Evolutionary conservation across 352 stramenopile genomes (phyloP).

Genomic region (Phytophthora colocasiae): DNA sequence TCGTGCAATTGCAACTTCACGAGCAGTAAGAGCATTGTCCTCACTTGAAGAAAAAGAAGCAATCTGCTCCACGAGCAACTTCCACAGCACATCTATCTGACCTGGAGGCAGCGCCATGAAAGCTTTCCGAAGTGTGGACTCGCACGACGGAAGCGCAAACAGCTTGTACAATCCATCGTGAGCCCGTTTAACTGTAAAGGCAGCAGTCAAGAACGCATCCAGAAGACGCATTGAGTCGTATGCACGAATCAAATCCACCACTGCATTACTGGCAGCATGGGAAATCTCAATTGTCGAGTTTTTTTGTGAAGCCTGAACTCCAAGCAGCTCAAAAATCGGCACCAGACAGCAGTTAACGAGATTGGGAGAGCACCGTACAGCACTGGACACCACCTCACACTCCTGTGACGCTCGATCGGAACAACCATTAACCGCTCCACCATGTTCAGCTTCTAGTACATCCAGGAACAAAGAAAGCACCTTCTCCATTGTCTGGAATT

Average conservation of each 20-base stretch:
- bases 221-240: slow-evolving; percentile 89
- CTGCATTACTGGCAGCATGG: slow-evolving; percentile 40
- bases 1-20: slow-evolving; percentile 59
- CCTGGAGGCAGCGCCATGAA: slow-evolving; percentile 78
- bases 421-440: slow-evolving; percentile 11
- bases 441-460: slow-evolving; percentile 26
- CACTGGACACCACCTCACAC: slow-evolving; percentile 65
- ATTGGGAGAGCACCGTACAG: slow-evolving; percentile 79
- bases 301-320: slow-evolving; percentile 28
- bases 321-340: slow-evolving; percentile 69
- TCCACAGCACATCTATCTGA: slow-evolving; percentile 84
- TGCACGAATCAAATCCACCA: slow-evolving; percentile 70
- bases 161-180: slow-evolving; percentile 58
- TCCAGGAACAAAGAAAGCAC: slow-evolving; percentile 64
- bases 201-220: slow-evolving; percentile 59
- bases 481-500: slow-evolving; percentile 84
- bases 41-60: slow-evolving; percentile 27
- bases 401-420: slow-evolving; percentile 31
- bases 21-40: slow-evolving; percentile 15
- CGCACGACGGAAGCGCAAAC: slow-evolving; percentile 51
- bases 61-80: slow-evolving; percentile 65
- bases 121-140: slow-evolving; percentile 62
- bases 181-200: slow-evolving; percentile 40
- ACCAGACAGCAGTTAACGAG: slow-evolving; percentile 71
- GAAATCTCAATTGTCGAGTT: slow-evolving; percentile 8